These are phyloP conservation scores for Herpetospermum pedunculosum DNA, from an alignment of 306 rosid genomes.

Conservation along the genomic window DNA sequence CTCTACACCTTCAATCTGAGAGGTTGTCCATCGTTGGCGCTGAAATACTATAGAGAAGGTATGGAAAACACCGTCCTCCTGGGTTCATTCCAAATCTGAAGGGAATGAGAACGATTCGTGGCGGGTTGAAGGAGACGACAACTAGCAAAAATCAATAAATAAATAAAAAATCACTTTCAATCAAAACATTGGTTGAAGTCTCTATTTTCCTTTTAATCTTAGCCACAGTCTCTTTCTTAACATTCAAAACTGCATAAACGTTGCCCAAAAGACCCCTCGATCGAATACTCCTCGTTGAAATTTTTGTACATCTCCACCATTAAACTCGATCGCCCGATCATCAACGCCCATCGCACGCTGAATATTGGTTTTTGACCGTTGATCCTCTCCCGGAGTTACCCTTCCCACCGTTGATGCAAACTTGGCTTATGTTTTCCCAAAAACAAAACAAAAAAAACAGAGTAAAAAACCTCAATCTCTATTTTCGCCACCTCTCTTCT, in stretches of 20 bases:
- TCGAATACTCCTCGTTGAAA: constrained; percentile 43
- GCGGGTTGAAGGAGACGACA: no score
- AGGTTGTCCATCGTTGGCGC: no score
- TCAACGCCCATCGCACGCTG: constrained; percentile 69
- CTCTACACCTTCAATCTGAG: no score
- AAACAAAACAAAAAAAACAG: neutral
- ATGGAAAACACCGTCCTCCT: no score
- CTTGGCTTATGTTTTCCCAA: constrained; percentile 69
- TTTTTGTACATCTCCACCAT: constrained; percentile 55
- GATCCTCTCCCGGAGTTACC: constrained; percentile 57
- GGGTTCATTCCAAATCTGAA: no score
- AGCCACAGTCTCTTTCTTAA: constrained; percentile 34
- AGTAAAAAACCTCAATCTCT: constrained; percentile 8
- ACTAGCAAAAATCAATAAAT: no score
- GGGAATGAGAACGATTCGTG: no score
- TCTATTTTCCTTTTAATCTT: constrained; percentile 85
- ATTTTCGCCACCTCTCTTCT: no score
- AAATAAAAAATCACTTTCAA: constrained; percentile 83
- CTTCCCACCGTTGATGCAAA: constrained; percentile 93
- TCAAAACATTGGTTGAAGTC: constrained; percentile 61
- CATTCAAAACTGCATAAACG: constrained; percentile 43
- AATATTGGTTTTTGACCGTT: constrained; percentile 60
- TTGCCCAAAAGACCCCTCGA: constrained; percentile 70
- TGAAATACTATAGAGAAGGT: no score
- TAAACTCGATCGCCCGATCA: constrained; percentile 65